These are phyloP conservation scores for Fusarium oxysporum DNA, from an alignment of 2,329 filamentous ascomycete genomes.

Conservation along the genomic window DNA sequence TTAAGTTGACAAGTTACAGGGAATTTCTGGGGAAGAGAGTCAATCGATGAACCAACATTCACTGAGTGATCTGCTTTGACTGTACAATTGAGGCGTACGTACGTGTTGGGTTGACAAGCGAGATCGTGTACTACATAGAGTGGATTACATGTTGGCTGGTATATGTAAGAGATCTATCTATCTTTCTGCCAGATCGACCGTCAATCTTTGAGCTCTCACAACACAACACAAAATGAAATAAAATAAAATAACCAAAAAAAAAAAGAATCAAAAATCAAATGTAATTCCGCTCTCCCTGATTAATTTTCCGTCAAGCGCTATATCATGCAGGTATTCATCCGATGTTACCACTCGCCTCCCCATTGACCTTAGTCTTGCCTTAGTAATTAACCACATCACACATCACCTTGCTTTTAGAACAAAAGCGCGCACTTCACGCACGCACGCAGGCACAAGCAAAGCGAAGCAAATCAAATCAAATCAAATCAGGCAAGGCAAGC, in stretches of 20 bases:
- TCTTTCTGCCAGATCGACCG: constrained; percentile 7
- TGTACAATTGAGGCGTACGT: constrained; percentile 32
- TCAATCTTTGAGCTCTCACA: background rate
- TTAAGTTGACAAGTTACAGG: constrained; percentile 22
- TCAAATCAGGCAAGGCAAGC: constrained; percentile 4
- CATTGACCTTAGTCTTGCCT: constrained; percentile 23
- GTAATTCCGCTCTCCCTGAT: background rate
- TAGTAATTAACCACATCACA: constrained; percentile 26
- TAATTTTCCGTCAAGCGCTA: constrained; percentile 24
- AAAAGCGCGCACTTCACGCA: background rate
- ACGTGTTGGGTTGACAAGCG: constrained; percentile 24
- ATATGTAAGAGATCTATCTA: constrained; percentile 18
- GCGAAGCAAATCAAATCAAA: background rate
- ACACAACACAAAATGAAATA: background rate
- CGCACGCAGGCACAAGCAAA: constrained; percentile 1
- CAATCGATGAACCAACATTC: constrained; percentile 24
- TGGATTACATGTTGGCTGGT: constrained; percentile 6
- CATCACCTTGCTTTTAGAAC: constrained; percentile 15
- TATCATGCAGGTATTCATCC: constrained; percentile 33
- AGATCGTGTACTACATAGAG: constrained; percentile 11
- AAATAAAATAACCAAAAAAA: background rate
- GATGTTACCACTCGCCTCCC: constrained; percentile 35
- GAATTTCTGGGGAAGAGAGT: constrained; percentile 6
- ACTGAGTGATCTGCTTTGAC: constrained; percentile 6
- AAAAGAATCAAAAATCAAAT: background rate